Percentiles rank a stretch among this genome's conserved stretches.
phyloP scores from a whole-genome alignment of 2,329 filamentous ascomycete species.

The Albifimbria verrucaria region DNA sequence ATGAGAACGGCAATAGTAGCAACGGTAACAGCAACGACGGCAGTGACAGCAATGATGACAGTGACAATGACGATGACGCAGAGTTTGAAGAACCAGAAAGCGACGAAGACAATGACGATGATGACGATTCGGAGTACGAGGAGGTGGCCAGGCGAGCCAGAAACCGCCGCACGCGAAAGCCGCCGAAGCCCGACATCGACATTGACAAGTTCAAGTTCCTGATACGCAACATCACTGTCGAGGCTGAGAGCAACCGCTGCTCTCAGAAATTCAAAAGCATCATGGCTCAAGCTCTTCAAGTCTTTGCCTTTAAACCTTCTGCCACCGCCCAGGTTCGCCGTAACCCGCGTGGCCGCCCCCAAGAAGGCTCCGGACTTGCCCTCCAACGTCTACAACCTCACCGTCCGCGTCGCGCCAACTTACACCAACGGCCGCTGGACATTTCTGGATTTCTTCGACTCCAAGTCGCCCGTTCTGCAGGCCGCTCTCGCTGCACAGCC shows the following conservation, averaged over 20 bases:
- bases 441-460: slow-evolving; percentile 33
- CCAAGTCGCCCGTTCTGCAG: slow-evolving; percentile 20
- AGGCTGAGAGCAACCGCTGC: slow-evolving; percentile 39
- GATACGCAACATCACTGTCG: slow-evolving; percentile 39
- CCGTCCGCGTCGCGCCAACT: slow-evolving; percentile 35
- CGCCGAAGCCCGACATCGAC: slow-evolving; percentile 22
- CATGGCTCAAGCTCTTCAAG: slow-evolving; percentile 33
- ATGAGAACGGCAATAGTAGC: too few relatives aligned
- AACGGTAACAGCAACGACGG: slow-evolving; percentile 6
- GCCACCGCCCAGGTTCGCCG: too few relatives aligned
- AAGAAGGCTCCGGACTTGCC: slow-evolving; percentile 3
- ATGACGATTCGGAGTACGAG: slow-evolving; percentile 12
- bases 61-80: slow-evolving; percentile 1
- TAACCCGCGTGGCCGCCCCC: slow-evolving; percentile 8
- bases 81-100: slow-evolving; percentile 7
- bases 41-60: slow-evolving; percentile 4
- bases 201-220: slow-evolving; percentile 31
- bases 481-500: slow-evolving; percentile 30
- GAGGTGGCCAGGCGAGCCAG: slow-evolving; percentile 5
- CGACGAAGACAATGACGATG: slow-evolving; percentile 3
- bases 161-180: slow-evolving; percentile 3
- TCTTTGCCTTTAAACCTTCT: too few relatives aligned
- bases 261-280: slow-evolving; percentile 16
- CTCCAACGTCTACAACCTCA: slow-evolving; percentile 36
- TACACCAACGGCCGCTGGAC: slow-evolving; percentile 20